These are phyloP conservation scores for Alternaria conjuncta DNA, from an alignment of 2,329 filamentous ascomycete genomes.

Conservation along the genomic window DNA sequence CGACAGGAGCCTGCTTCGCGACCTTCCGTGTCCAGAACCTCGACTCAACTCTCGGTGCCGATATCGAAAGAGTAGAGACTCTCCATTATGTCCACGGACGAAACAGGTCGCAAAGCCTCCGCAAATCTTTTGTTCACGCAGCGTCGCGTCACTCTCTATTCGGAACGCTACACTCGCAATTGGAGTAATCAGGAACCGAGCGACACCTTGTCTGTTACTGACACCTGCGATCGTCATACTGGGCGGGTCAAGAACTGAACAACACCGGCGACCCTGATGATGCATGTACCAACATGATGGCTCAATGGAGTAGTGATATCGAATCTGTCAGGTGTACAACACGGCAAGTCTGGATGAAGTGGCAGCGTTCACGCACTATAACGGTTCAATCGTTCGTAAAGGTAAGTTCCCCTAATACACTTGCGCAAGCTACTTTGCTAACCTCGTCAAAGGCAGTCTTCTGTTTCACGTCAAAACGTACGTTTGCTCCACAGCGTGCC, in stretches of 20 bases:
- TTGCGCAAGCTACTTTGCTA: not conserved
- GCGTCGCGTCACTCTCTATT: not conserved
- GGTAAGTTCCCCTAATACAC: not conserved
- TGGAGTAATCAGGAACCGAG: not conserved
- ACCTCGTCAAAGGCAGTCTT: not conserved
- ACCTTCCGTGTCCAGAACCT: conserved; percentile 43
- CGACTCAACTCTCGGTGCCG: conserved; percentile 46
- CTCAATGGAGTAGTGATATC: not conserved
- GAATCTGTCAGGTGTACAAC: not conserved
- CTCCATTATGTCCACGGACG: not conserved
- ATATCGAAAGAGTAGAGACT: conserved; percentile 37
- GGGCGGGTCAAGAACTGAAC: not conserved
- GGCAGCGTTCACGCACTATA: not conserved
- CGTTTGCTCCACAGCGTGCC: not conserved
- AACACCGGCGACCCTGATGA: not conserved
- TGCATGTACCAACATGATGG: not conserved
- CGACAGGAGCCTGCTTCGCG: conserved; percentile 18
- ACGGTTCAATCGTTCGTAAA: not conserved
- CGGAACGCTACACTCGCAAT: not conserved
- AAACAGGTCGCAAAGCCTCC: not conserved
- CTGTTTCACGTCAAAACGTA: not conserved
- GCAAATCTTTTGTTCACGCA: conserved; percentile 53
- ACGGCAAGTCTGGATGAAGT: not conserved
- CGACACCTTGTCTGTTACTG: not conserved
- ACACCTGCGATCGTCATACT: not conserved